Percentiles rank a stretch among this genome's conserved stretches.
These are phyloP conservation scores for Solanum lycopersicoides DNA, from an alignment of 257 asterid species.

Conservation along the genomic window DNA sequence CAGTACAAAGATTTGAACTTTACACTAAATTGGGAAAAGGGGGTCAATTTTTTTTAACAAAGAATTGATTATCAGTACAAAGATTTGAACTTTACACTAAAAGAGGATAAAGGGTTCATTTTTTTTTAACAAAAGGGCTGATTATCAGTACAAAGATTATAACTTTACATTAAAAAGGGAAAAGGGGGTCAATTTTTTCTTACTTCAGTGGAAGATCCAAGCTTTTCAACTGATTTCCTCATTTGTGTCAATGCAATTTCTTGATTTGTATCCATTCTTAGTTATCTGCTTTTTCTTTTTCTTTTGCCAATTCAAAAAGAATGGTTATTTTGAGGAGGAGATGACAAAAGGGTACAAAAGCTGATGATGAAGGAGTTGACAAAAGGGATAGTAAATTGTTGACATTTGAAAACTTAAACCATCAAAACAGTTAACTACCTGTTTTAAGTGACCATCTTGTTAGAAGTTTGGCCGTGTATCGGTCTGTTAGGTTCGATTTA, in stretches of 20 bases:
- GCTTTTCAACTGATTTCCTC: constrained; percentile 53
- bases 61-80: no score
- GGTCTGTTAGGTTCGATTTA: background rate
- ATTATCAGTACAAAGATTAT: background rate
- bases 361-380: background rate
- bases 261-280: constrained; percentile 20
- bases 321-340: background rate
- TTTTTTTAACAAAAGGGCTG: background rate
- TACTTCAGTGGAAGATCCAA: constrained; percentile 57
- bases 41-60: background rate
- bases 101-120: background rate
- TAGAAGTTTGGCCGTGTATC: no score
- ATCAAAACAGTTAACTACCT: background rate
- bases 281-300: background rate
- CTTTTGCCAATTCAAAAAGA: background rate
- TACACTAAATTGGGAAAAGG: background rate
- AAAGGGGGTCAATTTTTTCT: background rate
- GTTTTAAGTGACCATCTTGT: background rate
- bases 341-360: background rate
- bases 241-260: constrained; percentile 40
- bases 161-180: background rate
- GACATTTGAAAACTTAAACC: background rate
- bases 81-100: background rate
- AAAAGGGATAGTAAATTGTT: background rate
- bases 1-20: background rate